A percentile compares a stretch with the other conserved stretches of the same genome.
Conservation (phyloP, 2,329 filamentous ascomycete species). For the Penicillium italicum region DNA sequence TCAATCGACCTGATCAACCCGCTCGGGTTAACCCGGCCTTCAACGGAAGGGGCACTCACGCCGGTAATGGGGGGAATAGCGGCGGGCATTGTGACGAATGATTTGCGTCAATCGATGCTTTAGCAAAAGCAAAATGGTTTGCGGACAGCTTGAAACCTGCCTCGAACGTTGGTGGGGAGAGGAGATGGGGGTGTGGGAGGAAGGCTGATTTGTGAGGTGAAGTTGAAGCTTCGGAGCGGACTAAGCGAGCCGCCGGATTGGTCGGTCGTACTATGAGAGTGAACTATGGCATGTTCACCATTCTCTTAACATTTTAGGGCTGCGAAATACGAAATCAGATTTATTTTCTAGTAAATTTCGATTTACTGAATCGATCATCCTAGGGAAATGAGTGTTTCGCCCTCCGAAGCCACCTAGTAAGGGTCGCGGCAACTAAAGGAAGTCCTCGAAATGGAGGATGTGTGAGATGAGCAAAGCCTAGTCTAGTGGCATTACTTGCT, state of each 20-base stretch:
- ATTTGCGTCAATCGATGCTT: constrained; percentile 16
- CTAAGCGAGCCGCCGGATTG: constrained; percentile 40
- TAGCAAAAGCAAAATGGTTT: neutral
- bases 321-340: neutral
- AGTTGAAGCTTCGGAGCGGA: constrained; percentile 38
- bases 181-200: constrained; percentile 19
- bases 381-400: neutral
- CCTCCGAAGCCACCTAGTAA: neutral
- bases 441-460: neutral
- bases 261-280: constrained; percentile 12
- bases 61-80: constrained; percentile 47
- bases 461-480: neutral
- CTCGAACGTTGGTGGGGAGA: constrained; percentile 22
- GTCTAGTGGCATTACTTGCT: neutral
- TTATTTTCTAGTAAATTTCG: neutral
- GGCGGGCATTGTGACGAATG: constrained; percentile 38
- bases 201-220: constrained; percentile 27
- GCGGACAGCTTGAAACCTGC: constrained; percentile 24
- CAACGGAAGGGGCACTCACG: constrained; percentile 37
- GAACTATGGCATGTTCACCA: constrained; percentile 3
- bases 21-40: constrained; percentile 20
- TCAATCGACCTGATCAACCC: constrained; percentile 9
- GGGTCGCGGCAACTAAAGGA: neutral
- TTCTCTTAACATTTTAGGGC: neutral
- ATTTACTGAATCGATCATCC: neutral